Percentiles rank a stretch among this genome's conserved stretches.
These are phyloP conservation scores for Pyrus pyrifolia DNA, from an alignment of 306 rosid species.

Conservation along the genomic window DNA sequence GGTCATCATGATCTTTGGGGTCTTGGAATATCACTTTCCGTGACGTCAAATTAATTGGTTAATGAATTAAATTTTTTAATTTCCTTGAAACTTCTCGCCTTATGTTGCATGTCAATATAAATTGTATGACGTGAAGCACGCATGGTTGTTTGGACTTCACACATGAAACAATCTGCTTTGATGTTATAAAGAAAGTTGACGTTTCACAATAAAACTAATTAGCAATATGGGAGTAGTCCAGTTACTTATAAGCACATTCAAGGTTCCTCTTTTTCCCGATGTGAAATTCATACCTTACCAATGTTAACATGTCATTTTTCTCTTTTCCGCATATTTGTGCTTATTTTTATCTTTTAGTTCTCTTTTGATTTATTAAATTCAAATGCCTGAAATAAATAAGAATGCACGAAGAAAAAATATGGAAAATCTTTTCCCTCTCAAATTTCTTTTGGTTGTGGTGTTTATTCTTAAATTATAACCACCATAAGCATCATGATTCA, in stretches of 20 bases:
- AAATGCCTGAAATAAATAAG: too few relatives aligned
- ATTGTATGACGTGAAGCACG: fast-evolving
- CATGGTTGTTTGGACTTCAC: too few relatives aligned
- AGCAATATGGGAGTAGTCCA: too few relatives aligned
- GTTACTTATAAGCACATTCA: too few relatives aligned
- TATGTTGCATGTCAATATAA: neutral
- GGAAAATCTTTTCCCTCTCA: neutral
- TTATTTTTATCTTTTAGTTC: too few relatives aligned
- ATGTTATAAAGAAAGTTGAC: too few relatives aligned
- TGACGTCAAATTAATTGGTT: conserved; percentile 5
- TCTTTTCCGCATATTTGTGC: neutral
- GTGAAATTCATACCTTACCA: too few relatives aligned
- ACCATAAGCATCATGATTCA: neutral
- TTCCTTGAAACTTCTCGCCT: neutral
- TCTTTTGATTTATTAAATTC: too few relatives aligned
- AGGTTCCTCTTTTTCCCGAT: too few relatives aligned
- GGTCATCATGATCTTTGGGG: conserved; percentile 19
- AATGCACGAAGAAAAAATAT: neutral
- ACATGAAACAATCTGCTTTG: too few relatives aligned
- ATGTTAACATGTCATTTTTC: too few relatives aligned
- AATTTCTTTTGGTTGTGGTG: neutral
- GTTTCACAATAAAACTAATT: too few relatives aligned
- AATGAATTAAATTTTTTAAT: neutral
- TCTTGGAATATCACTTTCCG: neutral
- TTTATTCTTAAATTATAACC: neutral